Evolutionary conservation across 345 rosid genomes (phyloP), one percentile per base, ranked within the genome.

Genomic region (Pugionium cornutum): DNA sequence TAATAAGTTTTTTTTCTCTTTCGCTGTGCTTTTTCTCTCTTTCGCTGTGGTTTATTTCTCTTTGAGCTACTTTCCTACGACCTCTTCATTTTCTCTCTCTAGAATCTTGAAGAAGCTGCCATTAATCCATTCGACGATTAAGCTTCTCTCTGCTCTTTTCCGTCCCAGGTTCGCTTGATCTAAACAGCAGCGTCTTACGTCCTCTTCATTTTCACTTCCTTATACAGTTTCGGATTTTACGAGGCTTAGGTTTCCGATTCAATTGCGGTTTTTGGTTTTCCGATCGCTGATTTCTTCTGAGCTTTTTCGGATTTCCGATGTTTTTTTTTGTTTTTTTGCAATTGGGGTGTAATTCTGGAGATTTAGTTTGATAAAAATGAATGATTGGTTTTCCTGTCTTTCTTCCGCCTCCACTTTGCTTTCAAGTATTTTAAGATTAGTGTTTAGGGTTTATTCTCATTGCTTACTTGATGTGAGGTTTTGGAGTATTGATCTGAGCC

Each of bases 81-180:
- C 18, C 18, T 18, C 18, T 18, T 18, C 18, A 18, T 34, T 5
- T 34, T 34, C 36, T 34, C 36, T 34, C 36, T 34, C 36, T 34
- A 34, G 36, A 34, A 34, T 34, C 36, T 34, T 34, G 36, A 34
- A 1, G 36, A 5, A 5, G 36, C 36, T 3, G 36, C 36, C 36
- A 34, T 3, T 34, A 2, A 45, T 25, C 7, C 10, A 1, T 25
- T 54, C 26, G 45, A 44, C 62, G 26, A 57, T 57, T 40, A 37
- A 55, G 60, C 60, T 55, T 55, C 8, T 54, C 43, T 54, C 43
- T 4, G 63, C 54, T 74, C 66, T 64, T 58, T 44, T 33, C n/a
- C 43, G 33, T 58, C 65, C 7, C 39, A 61, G 83, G 86, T 80
- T 76, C 47, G 79, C 43, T 71, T 83, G 87, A 85, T 85, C 89